Base-by-base conservation (phyloP, 306 rosid genomes). In the Clitoria ternatea region DNA sequence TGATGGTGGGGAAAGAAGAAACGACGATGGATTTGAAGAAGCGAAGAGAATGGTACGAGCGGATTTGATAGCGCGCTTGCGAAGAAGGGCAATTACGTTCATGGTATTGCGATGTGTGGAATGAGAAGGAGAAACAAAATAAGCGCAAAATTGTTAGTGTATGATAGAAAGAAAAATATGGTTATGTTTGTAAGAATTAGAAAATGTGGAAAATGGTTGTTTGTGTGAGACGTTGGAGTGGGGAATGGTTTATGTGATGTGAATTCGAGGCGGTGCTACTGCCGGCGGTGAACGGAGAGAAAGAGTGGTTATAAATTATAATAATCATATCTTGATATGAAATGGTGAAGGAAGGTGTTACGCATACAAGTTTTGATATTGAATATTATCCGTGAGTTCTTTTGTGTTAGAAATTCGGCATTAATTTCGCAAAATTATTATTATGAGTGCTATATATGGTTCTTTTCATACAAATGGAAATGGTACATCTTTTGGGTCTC, bases 61-160 rank as follows among this genome's bases (percentile, higher is more conserved):
- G 79, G 88, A 75, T 77, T 84, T 93, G 81, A 84, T 71, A 6
- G 85, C 47, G 50, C 79, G 78, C 71, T 85, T 77, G 43, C 84
- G 80, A 62, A 85, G 59, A 23, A 76, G 59, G 68, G 73, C 47
- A 44, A 84, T 48, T 61, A 78, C 27, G 77, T 57, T 90, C 96
- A 81, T 85, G 30, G 11, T 50, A 33, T 7, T 20, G n/a, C 50
- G 60, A 22, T 33, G 29, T n/a, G n/a, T n/a, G 14, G 13, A 24
- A 8, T 2, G 57, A 19, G 2, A 11, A 45, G 61, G 71, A 35
- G 68, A 39, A 2, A 5, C 59, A 65, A 59, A 35, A 6, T 40
- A 24, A 24, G 42, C n/a, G n/a, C n/a, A 4, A 63, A 47, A 57
- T 56, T 44, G 56, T 39, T 4, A 36, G 24, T n/a, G 15, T 39